These are phyloP conservation scores for Fusarium proliferatum DNA, from an alignment of 2,329 filamentous ascomycete species.

Conservation along the genomic window DNA sequence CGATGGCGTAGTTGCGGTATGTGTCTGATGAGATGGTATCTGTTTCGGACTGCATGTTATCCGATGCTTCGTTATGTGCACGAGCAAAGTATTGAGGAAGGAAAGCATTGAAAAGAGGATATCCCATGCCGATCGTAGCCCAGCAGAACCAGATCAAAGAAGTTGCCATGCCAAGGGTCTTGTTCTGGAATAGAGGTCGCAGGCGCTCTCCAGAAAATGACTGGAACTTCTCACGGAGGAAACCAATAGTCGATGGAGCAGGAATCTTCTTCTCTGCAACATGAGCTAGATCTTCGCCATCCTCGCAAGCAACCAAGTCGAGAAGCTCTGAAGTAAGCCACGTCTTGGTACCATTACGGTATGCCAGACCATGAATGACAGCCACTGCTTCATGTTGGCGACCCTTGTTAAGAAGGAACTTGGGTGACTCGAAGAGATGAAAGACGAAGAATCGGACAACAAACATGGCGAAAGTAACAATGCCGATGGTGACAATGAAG, in stretches of 20 bases:
- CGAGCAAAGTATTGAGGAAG: conserved; percentile 83
- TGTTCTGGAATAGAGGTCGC: conserved; percentile 70
- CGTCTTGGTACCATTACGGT: conserved; percentile 75
- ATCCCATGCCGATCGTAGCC: conserved; percentile 86
- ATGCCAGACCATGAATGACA: conserved; percentile 81
- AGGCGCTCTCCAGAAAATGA: conserved; percentile 76
- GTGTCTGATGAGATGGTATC: conserved; percentile 59
- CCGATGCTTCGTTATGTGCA: conserved; percentile 57
- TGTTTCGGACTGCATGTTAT: conserved; percentile 46
- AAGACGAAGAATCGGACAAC: conserved; percentile 82
- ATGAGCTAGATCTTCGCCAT: conserved; percentile 43
- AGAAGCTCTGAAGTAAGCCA: conserved; percentile 81
- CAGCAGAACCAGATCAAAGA: conserved; percentile 80
- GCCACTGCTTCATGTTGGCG: conserved; percentile 82
- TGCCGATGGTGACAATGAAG: conserved; percentile 76
- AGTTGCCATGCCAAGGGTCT: conserved; percentile 63
- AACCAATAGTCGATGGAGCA: conserved; percentile 44
- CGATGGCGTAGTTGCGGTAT: conserved; percentile 87
- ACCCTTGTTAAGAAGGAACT: conserved; percentile 81
- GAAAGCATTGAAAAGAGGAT: conserved; percentile 90
- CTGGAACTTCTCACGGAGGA: conserved; percentile 69
- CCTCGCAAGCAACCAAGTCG: conserved; percentile 63
- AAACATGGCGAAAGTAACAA: conserved; percentile 82
- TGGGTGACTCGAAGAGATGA: conserved; percentile 85
- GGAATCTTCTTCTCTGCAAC: conserved; percentile 24